Evolutionary conservation across 768 basidiomycete genomes (phyloP).

Genomic region (Pholiota molesta): DNA sequence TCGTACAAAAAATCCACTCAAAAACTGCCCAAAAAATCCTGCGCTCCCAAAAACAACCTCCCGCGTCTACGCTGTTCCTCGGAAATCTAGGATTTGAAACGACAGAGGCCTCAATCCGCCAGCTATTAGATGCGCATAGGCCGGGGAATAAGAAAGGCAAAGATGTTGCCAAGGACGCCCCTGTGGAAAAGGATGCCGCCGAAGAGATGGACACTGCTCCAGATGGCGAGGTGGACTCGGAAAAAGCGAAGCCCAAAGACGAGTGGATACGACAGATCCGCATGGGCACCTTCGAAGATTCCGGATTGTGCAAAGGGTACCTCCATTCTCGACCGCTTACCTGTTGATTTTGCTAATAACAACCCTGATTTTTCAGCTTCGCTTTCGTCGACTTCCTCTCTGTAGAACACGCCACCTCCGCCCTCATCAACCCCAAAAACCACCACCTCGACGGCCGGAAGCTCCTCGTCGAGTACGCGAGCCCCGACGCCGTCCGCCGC

Average conservation of each 20-base stretch:
- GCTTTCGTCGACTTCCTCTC: conserved; percentile 92
- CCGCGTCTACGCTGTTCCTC: conserved; percentile 86
- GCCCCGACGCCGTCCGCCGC: conserved; percentile 83
- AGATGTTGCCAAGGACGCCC: conserved; percentile 18
- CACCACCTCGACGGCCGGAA: too few relatives aligned
- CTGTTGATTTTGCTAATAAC: neutral
- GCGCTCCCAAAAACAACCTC: conserved; percentile 75
- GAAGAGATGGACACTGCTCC: conserved; percentile 25
- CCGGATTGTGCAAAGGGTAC: too few relatives aligned
- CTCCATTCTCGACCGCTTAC: too few relatives aligned
- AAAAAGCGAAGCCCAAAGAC: conserved; percentile 33
- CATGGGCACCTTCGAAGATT: conserved; percentile 86
- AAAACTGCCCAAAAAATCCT: conserved; percentile 83
- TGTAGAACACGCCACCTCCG: conserved; percentile 77
- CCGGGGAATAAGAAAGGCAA: conserved; percentile 34
- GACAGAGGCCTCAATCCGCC: conserved; percentile 74
- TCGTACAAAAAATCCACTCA: conserved; percentile 46
- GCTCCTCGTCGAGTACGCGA: conserved; percentile 89
- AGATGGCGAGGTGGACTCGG: neutral
- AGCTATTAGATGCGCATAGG: conserved; percentile 73
- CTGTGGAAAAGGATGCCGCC: conserved; percentile 20
- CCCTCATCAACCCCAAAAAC: conserved; percentile 74
- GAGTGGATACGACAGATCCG: conserved; percentile 80
- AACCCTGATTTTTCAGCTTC: conserved; percentile 56
- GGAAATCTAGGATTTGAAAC: conserved; percentile 94